Base-by-base conservation (phyloP, 768 basidiomycete species). In the Scleroderma bovista region DNA sequence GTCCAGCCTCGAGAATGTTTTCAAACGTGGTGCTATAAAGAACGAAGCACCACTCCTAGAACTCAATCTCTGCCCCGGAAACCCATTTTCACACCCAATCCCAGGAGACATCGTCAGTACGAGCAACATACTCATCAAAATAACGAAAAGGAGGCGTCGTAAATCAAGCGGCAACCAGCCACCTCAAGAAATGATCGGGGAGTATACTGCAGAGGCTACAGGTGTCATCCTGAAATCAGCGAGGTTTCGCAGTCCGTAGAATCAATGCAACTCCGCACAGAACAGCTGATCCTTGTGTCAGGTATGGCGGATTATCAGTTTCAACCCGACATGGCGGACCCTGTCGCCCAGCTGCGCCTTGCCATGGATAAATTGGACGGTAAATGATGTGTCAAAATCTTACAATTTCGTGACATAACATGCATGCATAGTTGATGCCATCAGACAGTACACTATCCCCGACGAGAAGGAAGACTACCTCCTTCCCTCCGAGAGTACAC, bases 291-390 rank as follows among this genome's bases (percentile, higher is more conserved):
- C 22, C 16, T 8, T 24, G 31, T 48, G 29, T 50, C 29, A 97
- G 95, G 84, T 50, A 92, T 97, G 88, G 89, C 84, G 34, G 95
- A 98, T 65, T 96, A 83, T 63, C 93, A 96, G 66, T 96, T 83
- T 66, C 78, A 84, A 52, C 91, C 91, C 1, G 75, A 86, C 50
- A 69, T 75, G 63, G 65, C 79, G 13, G 92, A 95, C 59, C 83
- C 86, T 3, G 69, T 91, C 3, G 66, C 83, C 2, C 72, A 80
- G 50, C 68, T 98, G 47, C 82, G 89, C 4, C 57, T 74, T 12
- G 79, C 90, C 0, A 85, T 97, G 81, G 78, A 83, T 43, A 72
- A 72, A 6, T 82, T 96, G 77, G 86, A 98, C 56, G 87, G 95
- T 95, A 60, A 47, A 78, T 51, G 4, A n/a, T 9, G 10, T 13